These are phyloP conservation scores for Polytrichum commune DNA, from an alignment of 225 moss, liverwort and hornwort genomes.

Conservation along the genomic window DNA sequence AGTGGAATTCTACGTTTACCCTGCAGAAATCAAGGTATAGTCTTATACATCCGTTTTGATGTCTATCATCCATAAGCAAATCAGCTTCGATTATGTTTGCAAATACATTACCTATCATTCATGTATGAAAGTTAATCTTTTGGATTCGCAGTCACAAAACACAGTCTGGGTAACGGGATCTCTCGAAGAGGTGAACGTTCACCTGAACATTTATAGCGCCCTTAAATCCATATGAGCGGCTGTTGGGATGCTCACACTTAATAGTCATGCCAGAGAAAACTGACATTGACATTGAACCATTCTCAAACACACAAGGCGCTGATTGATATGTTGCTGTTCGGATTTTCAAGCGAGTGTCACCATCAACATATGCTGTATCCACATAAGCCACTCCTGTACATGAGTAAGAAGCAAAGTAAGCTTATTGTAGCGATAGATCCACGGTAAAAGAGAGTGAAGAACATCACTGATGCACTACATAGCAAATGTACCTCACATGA, in stretches of 20 bases:
- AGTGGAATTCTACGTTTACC: slow-evolving; percentile 69
- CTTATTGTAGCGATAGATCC: too few relatives aligned
- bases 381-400: slow-evolving; percentile 72
- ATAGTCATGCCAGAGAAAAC: slow-evolving; percentile 81
- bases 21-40: slow-evolving; percentile 19
- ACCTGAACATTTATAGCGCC: slow-evolving; percentile 85
- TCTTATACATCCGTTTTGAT: too few relatives aligned
- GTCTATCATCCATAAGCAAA: too few relatives aligned
- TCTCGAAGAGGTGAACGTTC: neutral
- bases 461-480: too few relatives aligned
- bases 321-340: slow-evolving; percentile 75
- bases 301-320: slow-evolving; percentile 47
- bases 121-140: too few relatives aligned
- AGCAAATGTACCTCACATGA: too few relatives aligned
- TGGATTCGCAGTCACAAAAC: too few relatives aligned
- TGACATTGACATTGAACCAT: slow-evolving; percentile 56
- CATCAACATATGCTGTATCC: slow-evolving; percentile 90
- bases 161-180: too few relatives aligned
- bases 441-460: too few relatives aligned
- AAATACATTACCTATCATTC: neutral
- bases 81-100: neutral
- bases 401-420: too few relatives aligned
- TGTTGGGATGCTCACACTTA: slow-evolving; percentile 88
- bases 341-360: slow-evolving; percentile 79
- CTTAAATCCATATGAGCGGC: slow-evolving; percentile 75